These are phyloP conservation scores for Stereocaulon alpinum DNA, from an alignment of 495 filamentous ascomycete species.

Conservation along the genomic window DNA sequence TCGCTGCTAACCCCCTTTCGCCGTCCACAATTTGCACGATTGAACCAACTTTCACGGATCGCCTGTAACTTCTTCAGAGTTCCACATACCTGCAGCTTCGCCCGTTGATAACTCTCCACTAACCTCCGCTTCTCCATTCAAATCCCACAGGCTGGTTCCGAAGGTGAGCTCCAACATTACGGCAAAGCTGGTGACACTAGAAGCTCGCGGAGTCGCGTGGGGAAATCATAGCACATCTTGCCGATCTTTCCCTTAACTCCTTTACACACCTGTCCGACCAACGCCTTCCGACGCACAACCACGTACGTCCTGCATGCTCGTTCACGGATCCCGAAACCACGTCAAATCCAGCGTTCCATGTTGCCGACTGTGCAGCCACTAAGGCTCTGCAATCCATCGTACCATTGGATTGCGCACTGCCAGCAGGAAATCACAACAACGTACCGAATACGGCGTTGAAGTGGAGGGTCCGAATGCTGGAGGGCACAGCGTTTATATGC, in stretches of 20 bases:
- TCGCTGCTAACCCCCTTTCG: conserved; percentile 1
- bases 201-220: conserved; percentile 3
- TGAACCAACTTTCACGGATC: no score
- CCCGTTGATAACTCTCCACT: conserved; percentile 11
- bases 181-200: background rate
- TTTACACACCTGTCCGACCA: background rate
- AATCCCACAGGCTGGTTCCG: background rate
- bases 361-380: background rate
- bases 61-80: background rate
- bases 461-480: background rate
- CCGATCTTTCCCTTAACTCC: conserved; percentile 8
- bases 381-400: background rate
- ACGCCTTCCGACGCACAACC: background rate
- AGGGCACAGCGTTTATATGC: background rate
- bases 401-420: conserved; percentile 6
- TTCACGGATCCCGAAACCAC: background rate
- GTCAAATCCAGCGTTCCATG: background rate
- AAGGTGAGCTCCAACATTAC: conserved; percentile 1
- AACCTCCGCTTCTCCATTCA: background rate
- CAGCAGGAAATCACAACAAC: background rate
- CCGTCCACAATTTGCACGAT: background rate
- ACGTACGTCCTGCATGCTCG: background rate
- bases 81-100: background rate
- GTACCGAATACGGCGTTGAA: background rate
- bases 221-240: background rate